Evolutionary conservation across 495 filamentous ascomycete genomes (phyloP).

Genomic region (Cetradonia linearis): DNA sequence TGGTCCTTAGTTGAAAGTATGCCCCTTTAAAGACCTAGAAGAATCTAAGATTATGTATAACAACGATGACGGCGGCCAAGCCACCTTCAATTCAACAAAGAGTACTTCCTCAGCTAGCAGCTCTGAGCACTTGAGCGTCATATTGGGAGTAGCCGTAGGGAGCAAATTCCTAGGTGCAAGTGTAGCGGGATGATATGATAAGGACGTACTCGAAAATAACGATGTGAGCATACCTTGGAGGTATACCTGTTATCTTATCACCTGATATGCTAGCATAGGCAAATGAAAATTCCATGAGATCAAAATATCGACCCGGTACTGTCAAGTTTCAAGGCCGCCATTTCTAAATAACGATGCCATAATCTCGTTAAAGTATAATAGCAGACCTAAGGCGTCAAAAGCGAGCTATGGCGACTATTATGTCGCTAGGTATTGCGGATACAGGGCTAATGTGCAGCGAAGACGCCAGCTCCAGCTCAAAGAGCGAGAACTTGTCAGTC

Average conservation of each 20-base stretch:
- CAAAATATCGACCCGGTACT: background rate
- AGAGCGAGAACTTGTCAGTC: too few relatives aligned
- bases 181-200: background rate
- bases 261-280: background rate
- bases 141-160: background rate
- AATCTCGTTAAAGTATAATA: too few relatives aligned
- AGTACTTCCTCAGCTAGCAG: background rate
- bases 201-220: background rate
- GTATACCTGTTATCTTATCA: background rate
- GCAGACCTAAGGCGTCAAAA: too few relatives aligned
- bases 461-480: background rate
- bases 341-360: too few relatives aligned
- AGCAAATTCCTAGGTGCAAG: background rate
- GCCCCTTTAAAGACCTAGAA: too few relatives aligned
- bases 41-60: background rate
- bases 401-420: too few relatives aligned
- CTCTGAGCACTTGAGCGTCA: background rate
- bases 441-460: background rate
- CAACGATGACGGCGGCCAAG: background rate
- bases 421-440: background rate
- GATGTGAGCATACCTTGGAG: background rate
- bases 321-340: too few relatives aligned
- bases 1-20: too few relatives aligned
- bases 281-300: background rate
- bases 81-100: background rate